Percentiles rank a stretch among this genome's conserved stretches.
phyloP scores from a whole-genome alignment of 202 grass and related monocot genomes.

The Brachypodium distachyon region DNA sequence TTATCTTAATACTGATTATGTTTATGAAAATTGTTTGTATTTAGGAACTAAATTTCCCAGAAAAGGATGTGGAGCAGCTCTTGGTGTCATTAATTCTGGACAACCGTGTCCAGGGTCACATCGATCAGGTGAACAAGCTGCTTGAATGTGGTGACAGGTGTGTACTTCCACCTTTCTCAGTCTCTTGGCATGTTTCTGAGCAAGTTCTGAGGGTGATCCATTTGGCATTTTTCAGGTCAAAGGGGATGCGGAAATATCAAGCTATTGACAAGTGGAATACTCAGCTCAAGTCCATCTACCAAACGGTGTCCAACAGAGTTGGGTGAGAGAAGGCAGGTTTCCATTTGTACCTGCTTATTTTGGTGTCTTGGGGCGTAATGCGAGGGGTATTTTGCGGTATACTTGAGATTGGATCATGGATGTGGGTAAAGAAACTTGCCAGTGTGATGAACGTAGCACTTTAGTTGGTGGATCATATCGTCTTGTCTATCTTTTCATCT shows the following conservation, averaged over 20 bases:
- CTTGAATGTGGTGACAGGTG: constrained; percentile 88
- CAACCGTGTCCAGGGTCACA: constrained; percentile 93
- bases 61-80: constrained; percentile 98
- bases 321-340: constrained; percentile 42
- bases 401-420: not conserved
- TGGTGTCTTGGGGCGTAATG: constrained; percentile 27
- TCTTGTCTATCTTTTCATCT: not conserved
- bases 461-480: constrained; percentile 13
- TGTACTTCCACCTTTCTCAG: not conserved
- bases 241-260: constrained; percentile 83
- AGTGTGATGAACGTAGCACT: not conserved
- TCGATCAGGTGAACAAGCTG: constrained; percentile 97
- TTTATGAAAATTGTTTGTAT: not conserved
- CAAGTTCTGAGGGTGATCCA: not conserved
- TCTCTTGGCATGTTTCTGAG: not conserved
- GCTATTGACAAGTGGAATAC: constrained; percentile 98
- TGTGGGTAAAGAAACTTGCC: constrained; percentile 2
- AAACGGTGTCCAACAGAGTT: constrained; percentile 80
- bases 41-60: constrained; percentile 87
- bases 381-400: not conserved
- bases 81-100: constrained; percentile 92
- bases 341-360: constrained; percentile 9
- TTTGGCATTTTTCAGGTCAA: constrained; percentile 48
- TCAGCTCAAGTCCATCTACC: constrained; percentile 72
- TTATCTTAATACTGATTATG: not conserved